Percentiles rank a stretch among this genome's conserved stretches.
Evolutionary conservation across 257 asterid genomes (phyloP).

Genomic region (Schizonepeta tenuifolia): DNA sequence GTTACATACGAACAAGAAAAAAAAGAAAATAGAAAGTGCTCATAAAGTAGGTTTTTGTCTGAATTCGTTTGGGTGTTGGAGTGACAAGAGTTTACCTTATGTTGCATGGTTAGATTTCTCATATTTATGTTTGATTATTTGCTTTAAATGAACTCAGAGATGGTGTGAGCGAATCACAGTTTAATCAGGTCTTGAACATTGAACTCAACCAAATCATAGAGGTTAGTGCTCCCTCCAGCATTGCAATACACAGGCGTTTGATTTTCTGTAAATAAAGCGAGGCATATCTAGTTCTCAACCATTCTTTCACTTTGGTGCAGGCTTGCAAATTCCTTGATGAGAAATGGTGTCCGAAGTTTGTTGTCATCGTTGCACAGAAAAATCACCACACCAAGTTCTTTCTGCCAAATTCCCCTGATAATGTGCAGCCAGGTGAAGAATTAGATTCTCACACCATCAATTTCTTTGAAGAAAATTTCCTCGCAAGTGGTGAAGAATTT

Average conservation of each 20-base stretch:
- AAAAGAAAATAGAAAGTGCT: background rate
- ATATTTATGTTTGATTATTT: background rate
- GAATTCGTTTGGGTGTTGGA: background rate
- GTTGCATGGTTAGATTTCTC: background rate
- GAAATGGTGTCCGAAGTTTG: conserved; percentile 81
- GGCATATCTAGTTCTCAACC: background rate
- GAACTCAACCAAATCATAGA: conserved; percentile 84
- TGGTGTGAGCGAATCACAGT: conserved; percentile 93
- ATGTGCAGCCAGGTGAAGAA: conserved; percentile 92
- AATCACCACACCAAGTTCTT: conserved; percentile 93
- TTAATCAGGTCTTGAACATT: conserved; percentile 79
- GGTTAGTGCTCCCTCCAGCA: conserved; percentile 45
- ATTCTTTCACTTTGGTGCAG: conserved; percentile 39
- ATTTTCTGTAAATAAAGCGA: background rate
- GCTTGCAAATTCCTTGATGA: conserved; percentile 86
- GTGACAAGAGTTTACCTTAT: background rate
- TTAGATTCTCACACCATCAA: background rate
- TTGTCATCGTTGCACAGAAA: conserved; percentile 84
- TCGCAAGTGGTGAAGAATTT: background rate
- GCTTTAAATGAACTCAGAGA: conserved; percentile 53
- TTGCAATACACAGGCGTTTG: background rate
- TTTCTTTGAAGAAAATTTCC: background rate
- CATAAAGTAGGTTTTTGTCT: background rate
- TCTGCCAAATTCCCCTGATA: conserved; percentile 78
- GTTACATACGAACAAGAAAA: background rate